Conservation (phyloP, 306 rosid species). For the Cicer judaicum region DNA sequence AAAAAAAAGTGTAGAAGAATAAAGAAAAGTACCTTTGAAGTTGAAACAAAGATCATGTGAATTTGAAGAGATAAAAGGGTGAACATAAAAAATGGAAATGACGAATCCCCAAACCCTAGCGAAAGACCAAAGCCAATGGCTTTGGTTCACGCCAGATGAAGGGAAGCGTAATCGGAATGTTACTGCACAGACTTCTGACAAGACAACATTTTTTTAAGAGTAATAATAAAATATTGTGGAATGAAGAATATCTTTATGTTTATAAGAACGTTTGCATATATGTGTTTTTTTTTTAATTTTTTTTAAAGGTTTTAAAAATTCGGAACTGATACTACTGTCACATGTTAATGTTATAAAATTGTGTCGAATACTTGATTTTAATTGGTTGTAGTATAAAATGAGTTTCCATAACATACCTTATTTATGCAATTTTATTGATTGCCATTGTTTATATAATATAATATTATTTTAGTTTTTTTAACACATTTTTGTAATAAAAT, state of each 20-base stretch:
- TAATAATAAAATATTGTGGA: slow-evolving; percentile 27
- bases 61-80: slow-evolving; percentile 5
- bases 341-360: too few species aligned
- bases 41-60: slow-evolving; percentile 28
- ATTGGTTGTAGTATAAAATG: too few species aligned
- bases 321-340: too few species aligned
- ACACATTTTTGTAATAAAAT: too few species aligned
- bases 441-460: too few species aligned
- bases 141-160: slow-evolving; percentile 54
- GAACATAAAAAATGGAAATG: slow-evolving; percentile 29
- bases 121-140: slow-evolving; percentile 69
- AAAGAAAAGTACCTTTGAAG: slow-evolving; percentile 52
- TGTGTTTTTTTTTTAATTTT: not conserved
- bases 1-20: slow-evolving; percentile 5
- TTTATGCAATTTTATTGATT: too few species aligned
- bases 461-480: too few species aligned
- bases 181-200: slow-evolving; percentile 41
- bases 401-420: too few species aligned
- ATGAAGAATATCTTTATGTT: not conserved
- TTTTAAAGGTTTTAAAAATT: not conserved
- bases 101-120: slow-evolving; percentile 65
- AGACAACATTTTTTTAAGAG: slow-evolving; percentile 12
- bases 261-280: not conserved
- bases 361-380: too few species aligned
- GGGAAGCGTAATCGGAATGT: slow-evolving; percentile 43